Base-by-base conservation (phyloP, 768 basidiomycete species). In the Phallus indusiatus region DNA sequence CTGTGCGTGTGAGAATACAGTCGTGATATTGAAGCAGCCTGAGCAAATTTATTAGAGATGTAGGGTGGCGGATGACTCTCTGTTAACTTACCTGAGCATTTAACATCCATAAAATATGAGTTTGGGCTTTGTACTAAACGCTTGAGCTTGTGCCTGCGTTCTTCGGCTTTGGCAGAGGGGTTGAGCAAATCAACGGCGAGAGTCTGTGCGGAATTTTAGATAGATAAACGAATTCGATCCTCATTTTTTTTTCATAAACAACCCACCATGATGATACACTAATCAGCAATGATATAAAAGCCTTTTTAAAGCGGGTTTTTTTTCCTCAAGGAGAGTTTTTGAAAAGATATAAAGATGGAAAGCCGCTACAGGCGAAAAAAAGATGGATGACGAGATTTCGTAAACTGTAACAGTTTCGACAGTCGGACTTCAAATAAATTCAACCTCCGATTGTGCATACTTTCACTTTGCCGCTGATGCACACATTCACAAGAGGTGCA, bases 91-190 rank as follows among this genome's bases (percentile, higher is more conserved):
- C 91, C 94, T 67, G 95, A 86, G 78, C 95, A 98, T 76, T 98
- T 99, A 68, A 98, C 94, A 69, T 99, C 96, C 96, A 99, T 98
- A 78, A 98, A 98, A 78, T 91, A 98, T 36, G 95, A 98, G 78
- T 97, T 93, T 64, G 96, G 96, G 55, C 87, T 87, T 77, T 97
- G 96, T 67, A 99, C 96, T 68, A 98, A 86, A 73, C 94, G 88
- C 84, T 99, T 98, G 74, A 97, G 90, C 82, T 98, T 98, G 88
- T 98, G 95, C 74, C 84, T 86, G 74, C 80, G 85, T 75, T 78
- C 85, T 78, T 95, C 90, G 67, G 83, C 75, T 72, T 92, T 90
- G 65, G 82, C 75, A 61, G 92, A 88, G 67, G 93, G 95, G 85
- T 98, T 90, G 74, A 98, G 87, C 74, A 99, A 88, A 77, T 99